Conservation (phyloP, 2,329 filamentous ascomycete species). For the Aspergillus hiratsukae region DNA sequence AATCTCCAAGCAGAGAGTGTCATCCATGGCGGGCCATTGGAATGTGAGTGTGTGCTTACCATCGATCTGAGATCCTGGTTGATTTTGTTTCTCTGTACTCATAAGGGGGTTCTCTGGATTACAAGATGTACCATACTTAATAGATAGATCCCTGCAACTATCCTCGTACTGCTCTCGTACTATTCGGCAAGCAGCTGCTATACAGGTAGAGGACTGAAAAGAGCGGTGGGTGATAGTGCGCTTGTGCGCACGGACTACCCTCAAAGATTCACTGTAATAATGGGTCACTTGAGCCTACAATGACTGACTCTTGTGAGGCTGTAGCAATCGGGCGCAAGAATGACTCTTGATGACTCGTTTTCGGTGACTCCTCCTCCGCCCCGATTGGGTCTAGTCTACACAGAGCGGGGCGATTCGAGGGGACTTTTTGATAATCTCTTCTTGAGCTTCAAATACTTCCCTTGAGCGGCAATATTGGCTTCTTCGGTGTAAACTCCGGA, state of each 20-base stretch:
- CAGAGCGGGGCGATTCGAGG: constrained; percentile 6
- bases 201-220: not conserved
- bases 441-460: not conserved
- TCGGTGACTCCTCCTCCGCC: constrained; percentile 11
- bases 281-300: not conserved
- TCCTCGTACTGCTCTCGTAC: not conserved
- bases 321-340: not conserved
- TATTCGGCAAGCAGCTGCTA: not conserved
- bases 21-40: not conserved
- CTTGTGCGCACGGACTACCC: too few species aligned
- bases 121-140: not conserved
- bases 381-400: constrained; percentile 14
- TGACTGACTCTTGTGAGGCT: not conserved
- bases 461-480: not conserved
- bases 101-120: not conserved
- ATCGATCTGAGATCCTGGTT: too few species aligned
- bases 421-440: constrained; percentile 2
- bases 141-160: not conserved
- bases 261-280: not conserved
- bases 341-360: constrained; percentile 9
- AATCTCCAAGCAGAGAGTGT: not conserved
- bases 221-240: not conserved
- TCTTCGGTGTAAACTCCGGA: not conserved
- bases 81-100: too few species aligned
- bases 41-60: not conserved